Evolutionary conservation across 2,329 filamentous ascomycete species (phyloP).

Genomic region (Fusarium liriodendri): DNA sequence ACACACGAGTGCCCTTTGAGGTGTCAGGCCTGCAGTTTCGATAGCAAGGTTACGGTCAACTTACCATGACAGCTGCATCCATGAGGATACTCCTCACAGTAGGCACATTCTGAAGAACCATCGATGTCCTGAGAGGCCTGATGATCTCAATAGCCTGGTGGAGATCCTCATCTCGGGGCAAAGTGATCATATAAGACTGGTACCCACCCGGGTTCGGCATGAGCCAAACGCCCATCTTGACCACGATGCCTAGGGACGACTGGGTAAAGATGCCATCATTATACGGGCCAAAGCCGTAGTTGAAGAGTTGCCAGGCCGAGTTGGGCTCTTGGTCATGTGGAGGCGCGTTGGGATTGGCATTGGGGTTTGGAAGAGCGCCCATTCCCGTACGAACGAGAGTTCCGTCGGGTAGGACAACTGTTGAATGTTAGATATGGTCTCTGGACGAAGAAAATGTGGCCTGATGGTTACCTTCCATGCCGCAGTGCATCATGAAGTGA

Average conservation of each 20-base stretch:
- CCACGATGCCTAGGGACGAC: constrained; percentile 29
- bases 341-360: constrained; percentile 21
- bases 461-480: constrained; percentile 35
- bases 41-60: not conserved
- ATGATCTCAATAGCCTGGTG: constrained; percentile 37
- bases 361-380: constrained; percentile 31
- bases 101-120: constrained; percentile 37
- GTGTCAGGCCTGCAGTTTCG: not conserved
- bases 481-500: constrained; percentile 36
- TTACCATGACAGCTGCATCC: constrained; percentile 34
- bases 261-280: constrained; percentile 33
- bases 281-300: constrained; percentile 31
- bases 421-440: not conserved
- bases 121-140: constrained; percentile 30
- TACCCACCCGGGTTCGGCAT: constrained; percentile 30
- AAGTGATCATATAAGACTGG: constrained; percentile 35
- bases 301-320: constrained; percentile 31
- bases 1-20: constrained; percentile 1
- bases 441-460: too few species aligned
- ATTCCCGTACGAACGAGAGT: constrained; percentile 30
- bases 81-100: constrained; percentile 32
- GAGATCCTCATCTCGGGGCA: constrained; percentile 35
- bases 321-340: constrained; percentile 31
- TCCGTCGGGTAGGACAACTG: constrained; percentile 26
- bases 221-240: constrained; percentile 35